These are phyloP conservation scores for Pisolithus orientalis DNA, from an alignment of 768 basidiomycete genomes.

Conservation along the genomic window DNA sequence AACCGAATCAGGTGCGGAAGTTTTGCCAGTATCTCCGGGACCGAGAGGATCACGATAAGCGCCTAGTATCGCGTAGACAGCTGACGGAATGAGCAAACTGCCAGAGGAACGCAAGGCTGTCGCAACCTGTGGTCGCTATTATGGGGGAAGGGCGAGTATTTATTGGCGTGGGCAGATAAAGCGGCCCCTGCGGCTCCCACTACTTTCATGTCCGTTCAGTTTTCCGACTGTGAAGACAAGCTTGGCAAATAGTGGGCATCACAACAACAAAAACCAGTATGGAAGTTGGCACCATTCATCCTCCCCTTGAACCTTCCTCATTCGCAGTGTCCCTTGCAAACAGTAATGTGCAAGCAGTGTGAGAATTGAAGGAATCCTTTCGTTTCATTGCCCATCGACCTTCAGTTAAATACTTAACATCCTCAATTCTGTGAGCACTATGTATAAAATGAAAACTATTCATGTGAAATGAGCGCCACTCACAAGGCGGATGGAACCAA, in stretches of 20 bases:
- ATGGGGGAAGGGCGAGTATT: conserved; percentile 1
- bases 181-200: no score
- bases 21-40: conserved; percentile 11
- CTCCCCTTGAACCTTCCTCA: conserved; percentile 23
- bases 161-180: no score
- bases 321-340: conserved; percentile 18
- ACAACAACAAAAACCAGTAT: neutral
- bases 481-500: no score
- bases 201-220: neutral
- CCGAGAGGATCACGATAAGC: neutral
- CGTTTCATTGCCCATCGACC: neutral
- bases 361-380: conserved; percentile 5
- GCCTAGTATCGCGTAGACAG: neutral
- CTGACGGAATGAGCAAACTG: neutral
- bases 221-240: neutral
- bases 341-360: conserved; percentile 17
- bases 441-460: no score
- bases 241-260: neutral
- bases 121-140: neutral
- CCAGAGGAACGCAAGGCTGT: neutral
- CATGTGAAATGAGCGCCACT: no score
- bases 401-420: no score
- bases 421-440: no score
- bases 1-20: neutral
- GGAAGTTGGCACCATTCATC: neutral